Conservation (phyloP, 148 eudicot species). For the Cornus suecica region DNA sequence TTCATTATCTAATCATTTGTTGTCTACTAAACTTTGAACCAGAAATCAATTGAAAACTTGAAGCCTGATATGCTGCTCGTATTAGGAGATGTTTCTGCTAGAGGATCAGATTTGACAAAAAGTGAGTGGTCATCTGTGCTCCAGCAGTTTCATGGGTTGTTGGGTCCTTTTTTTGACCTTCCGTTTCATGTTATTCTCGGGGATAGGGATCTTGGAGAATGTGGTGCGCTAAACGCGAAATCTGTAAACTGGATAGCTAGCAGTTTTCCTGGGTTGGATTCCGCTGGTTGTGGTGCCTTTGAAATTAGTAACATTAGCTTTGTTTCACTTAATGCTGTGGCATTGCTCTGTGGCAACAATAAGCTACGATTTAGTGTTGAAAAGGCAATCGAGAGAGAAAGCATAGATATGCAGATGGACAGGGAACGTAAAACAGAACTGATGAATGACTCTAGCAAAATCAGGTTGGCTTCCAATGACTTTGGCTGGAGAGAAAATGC, state of each 20-base stretch:
- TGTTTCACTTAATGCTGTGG: conserved; percentile 32
- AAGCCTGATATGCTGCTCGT: conserved; percentile 45
- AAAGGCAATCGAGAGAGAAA: conserved; percentile 30
- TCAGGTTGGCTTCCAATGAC: conserved; percentile 12
- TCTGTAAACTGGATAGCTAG: conserved; percentile 27
- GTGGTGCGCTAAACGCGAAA: conserved; percentile 23
- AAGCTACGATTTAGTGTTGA: conserved; percentile 34
- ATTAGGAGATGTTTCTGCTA: conserved; percentile 35
- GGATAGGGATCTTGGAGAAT: conserved; percentile 35
- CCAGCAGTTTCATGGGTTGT: conserved; percentile 27
- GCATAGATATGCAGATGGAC: conserved; percentile 21
- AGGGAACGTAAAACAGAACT: conserved; percentile 4
- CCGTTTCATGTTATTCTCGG: conserved; percentile 38
- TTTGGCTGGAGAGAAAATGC: conserved; percentile 31
- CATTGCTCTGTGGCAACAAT: conserved; percentile 34
- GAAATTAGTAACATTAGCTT: conserved; percentile 30
- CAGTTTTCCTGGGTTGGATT: conserved; percentile 34
- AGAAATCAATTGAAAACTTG: conserved; percentile 40
- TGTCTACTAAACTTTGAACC: conserved; percentile 23
- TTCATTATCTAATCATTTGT: conserved; percentile 2
- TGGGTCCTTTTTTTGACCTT: conserved; percentile 31
- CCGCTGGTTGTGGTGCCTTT: conserved; percentile 34
- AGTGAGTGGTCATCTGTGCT: conserved; percentile 34
- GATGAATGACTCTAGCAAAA: conserved; percentile 2
- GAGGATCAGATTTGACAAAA: conserved; percentile 25